phyloP scores from a whole-genome alignment of 176 grass and related monocot genomes.

The Puya raimondii region DNA sequence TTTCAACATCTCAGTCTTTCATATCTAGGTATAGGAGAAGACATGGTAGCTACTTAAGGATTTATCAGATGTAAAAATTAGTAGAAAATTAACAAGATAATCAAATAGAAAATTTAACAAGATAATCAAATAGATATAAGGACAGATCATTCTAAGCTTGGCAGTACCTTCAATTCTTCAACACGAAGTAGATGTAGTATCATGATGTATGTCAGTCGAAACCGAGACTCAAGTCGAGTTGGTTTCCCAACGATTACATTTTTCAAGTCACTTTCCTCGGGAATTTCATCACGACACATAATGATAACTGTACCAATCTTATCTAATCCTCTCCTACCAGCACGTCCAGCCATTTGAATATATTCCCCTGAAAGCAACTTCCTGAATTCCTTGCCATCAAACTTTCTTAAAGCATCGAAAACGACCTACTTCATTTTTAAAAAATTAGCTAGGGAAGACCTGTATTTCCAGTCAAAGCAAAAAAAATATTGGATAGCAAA shows the following conservation, averaged over 20 bases:
- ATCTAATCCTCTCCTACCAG: constrained; percentile 95
- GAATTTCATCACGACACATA: constrained; percentile 95
- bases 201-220: constrained; percentile 93
- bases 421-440: constrained; percentile 53
- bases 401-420: constrained; percentile 90
- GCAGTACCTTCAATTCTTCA: constrained; percentile 79
- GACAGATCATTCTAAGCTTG: not conserved
- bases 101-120: constrained; percentile 12
- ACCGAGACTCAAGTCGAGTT: constrained; percentile 80
- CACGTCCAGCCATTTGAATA: constrained; percentile 98
- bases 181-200: constrained; percentile 98
- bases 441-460: constrained; percentile 17
- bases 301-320: constrained; percentile 89
- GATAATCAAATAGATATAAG: not conserved
- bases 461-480: not conserved
- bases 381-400: constrained; percentile 92
- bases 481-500: constrained; percentile 5
- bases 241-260: constrained; percentile 90
- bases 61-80: too few species aligned
- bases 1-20: too few species aligned
- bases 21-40: too few species aligned
- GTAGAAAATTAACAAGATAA: too few species aligned
- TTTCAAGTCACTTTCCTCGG: constrained; percentile 92
- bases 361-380: constrained; percentile 90
- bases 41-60: too few species aligned